Evolutionary conservation across 78 protist species (phyloP).

Genomic region (Tieghemostelium lacteum): DNA sequence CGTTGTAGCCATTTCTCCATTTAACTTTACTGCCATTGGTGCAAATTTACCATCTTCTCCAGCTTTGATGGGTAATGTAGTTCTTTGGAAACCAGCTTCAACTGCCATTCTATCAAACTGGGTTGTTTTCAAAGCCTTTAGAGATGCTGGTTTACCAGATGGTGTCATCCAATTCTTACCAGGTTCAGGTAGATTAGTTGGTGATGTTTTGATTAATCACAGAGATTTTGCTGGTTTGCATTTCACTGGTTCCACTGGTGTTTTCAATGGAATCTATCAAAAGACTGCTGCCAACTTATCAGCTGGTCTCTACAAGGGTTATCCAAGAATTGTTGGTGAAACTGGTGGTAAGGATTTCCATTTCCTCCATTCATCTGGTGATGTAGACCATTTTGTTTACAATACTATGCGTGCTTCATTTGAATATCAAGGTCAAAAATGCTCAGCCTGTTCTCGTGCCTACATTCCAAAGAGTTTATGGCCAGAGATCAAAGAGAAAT

Average conservation of each 20-base stretch:
- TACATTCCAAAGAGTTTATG: constrained; percentile 89
- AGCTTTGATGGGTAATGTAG: constrained; percentile 96
- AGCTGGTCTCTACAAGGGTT: constrained; percentile 77
- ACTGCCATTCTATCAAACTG: constrained; percentile 89
- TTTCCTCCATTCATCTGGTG: constrained; percentile 85
- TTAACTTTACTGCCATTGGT: constrained; percentile 98
- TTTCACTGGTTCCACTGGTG: constrained; percentile 95
- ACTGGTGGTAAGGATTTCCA: constrained; percentile 98
- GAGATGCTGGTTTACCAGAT: constrained; percentile 96
- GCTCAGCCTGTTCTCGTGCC: constrained; percentile 94
- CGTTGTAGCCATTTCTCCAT: constrained; percentile 94
- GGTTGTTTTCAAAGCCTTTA: constrained; percentile 85
- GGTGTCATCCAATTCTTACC: constrained; percentile 97
- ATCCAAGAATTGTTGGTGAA: constrained; percentile 96
- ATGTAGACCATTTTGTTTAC: constrained; percentile 67
- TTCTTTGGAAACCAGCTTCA: constrained; percentile 95
- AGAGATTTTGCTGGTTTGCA: constrained; percentile 89
- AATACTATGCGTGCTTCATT: constrained; percentile 91
- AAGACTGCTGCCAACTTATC: constrained; percentile 82
- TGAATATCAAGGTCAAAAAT: constrained; percentile 97
- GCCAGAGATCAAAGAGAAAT: constrained; percentile 81
- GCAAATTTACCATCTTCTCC: constrained; percentile 93
- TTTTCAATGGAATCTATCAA: constrained; percentile 84
- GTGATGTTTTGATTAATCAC: constrained; percentile 53
- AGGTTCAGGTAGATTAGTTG: constrained; percentile 76